Conservation (phyloP, 257 asterid species). For the Paulownia fortunei region DNA sequence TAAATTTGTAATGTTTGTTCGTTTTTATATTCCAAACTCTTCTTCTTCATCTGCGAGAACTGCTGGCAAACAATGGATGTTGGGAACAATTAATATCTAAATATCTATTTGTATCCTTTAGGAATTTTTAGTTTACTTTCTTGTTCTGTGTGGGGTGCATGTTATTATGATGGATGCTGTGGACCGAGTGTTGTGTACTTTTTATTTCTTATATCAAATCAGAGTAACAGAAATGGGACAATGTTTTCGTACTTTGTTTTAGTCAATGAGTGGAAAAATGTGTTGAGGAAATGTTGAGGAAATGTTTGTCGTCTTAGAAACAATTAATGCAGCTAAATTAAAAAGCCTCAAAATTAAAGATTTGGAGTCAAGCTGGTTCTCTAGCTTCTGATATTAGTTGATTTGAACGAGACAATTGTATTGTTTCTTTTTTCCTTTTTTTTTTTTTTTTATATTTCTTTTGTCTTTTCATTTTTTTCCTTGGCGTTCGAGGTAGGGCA, state of each 20-base stretch:
- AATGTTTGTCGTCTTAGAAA: background rate
- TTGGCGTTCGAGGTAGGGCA: background rate
- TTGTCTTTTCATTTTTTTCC: background rate
- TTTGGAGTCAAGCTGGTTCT: background rate
- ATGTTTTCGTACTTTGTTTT: background rate
- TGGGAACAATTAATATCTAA: conserved; percentile 24
- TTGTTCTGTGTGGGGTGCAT: background rate
- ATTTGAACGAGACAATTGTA: background rate
- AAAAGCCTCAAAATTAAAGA: too few species aligned
- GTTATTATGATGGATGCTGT: background rate
- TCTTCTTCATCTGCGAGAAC: background rate
- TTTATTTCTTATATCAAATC: conserved; percentile 21
- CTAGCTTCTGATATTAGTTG: too few species aligned
- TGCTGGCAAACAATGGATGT: background rate
- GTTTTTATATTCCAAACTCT: background rate
- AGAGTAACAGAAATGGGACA: conserved; percentile 12
- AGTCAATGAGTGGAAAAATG: background rate
- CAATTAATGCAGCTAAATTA: background rate
- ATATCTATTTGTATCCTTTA: background rate
- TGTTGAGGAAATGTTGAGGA: too few species aligned
- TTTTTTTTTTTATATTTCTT: background rate
- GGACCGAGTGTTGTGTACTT: conserved; percentile 14
- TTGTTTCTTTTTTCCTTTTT: background rate
- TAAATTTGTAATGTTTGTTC: conserved; percentile 16
- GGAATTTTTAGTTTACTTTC: background rate